Evolutionary conservation across 495 filamentous ascomycete species (phyloP), one percentile per base, ranked within the genome.

Genomic region (Patellaria atrata): DNA sequence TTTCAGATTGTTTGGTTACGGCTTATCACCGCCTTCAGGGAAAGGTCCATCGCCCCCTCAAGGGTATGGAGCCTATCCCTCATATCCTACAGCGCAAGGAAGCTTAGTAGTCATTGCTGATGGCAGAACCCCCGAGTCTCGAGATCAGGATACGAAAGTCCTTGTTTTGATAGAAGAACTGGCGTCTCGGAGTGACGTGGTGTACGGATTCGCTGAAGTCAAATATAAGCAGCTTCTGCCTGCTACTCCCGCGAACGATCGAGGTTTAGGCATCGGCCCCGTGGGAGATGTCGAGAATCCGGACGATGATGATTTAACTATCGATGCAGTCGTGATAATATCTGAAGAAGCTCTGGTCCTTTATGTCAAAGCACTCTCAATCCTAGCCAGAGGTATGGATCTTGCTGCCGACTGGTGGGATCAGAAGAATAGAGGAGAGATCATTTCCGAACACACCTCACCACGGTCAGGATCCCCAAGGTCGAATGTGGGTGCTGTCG

Each of bases 151-250:
- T 52, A 62, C 68, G 27, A 71, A 67, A 49, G 75, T 78, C 17
- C 70, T 89, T 4, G 73, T 85, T 36, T 68, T 66, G 19, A 80
- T 96, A 24, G 89, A 97, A 55, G 85, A 96, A 37, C 77, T 76
- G 32, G 91, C 91, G 5, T 85, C 79, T 11, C 75, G 82, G 18
- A 93, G 83, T 44, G 85, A 97, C 52, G 86, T 94, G 20, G 84
- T 97, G 1, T 96, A 81, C 53, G 83, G 83, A 14, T 94, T 96
- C 58, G 89, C 89, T 7, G 89, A 96, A 56, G 86, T 97, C 41
- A 97, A 97, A 58, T 94, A 87, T 61, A 89, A 89, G 56, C 89
- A 97, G 51, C 68, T 97, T 21, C 70, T 96, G 9, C 89, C 89
- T 4, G 55, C 89, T 16, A 75, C 81, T 4, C 89, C 87, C 10